Evolutionary conservation across 176 grass and related monocot genomes (phyloP), one percentile per base, ranked within the genome.

Genomic region (Musa troglodytarum): DNA sequence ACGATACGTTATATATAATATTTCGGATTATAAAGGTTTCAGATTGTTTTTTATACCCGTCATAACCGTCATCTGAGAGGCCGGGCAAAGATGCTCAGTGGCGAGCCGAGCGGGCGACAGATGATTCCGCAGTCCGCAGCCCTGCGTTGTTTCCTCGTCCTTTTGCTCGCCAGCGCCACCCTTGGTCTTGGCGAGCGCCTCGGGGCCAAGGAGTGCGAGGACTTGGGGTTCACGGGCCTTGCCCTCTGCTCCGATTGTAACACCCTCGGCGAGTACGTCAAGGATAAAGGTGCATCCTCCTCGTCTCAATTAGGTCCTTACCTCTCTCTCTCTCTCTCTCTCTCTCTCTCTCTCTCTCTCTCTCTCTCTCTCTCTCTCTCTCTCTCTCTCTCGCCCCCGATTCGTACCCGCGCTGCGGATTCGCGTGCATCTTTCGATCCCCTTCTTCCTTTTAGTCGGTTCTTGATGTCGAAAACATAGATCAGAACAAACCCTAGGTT

Each of bases 161-260:
- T 74, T 26, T 55, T 57, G 22, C 57, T 23, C 82, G 63, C 63
- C 28, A 77, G 17, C 58, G 0, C 81, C 77, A 65, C 71, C 66
- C 10, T 54, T 54, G 50, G 21, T 23, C 13, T 63, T 8, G 86
- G 17, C 8, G 88, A 89, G 51, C 79, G 83, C 74, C 86, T 93
- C 65, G 81, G 85, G 72, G 70, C 68, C 10, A 81, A 81, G 76
- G 86, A 86, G 73, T 99, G 96, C 88, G 96, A 99, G 83, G 85
- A 92, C 24, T 85, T 99, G 52, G 96, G 96, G 0, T 99, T 99
- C 85, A 99, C 96, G 29, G 91, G 96, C 73, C 96, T 99, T 54
- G 96, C 96, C 50, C 88, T 99, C 34, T 99, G 96, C 85, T 99
- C 96, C 81, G 91, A 99, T 81, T 95, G 96, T 88, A 89, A 81